Conservation (phyloP, 345 rosid genomes). For the Mallotus nudiflorus region DNA sequence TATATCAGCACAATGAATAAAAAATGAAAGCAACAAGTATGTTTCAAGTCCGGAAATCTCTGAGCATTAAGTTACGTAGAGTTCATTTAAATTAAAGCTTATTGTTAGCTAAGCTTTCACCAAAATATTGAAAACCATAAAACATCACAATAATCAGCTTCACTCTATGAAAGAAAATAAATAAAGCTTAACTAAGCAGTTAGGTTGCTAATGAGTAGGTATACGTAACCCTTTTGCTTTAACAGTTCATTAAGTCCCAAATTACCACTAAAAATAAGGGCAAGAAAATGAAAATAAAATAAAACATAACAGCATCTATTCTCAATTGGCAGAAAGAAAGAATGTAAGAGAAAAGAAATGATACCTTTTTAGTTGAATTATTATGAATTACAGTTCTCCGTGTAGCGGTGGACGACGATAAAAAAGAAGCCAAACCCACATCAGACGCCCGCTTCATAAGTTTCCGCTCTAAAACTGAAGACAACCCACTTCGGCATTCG, state of each 20-base stretch:
- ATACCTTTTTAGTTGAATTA: slow-evolving; percentile 12
- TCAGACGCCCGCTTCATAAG: slow-evolving; percentile 11
- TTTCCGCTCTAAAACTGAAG: background rate
- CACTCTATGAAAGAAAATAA: background rate
- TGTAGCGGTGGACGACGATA: slow-evolving; percentile 3
- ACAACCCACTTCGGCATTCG: slow-evolving; percentile 1
- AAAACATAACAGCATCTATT: too few relatives aligned
- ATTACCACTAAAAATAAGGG: too few relatives aligned
- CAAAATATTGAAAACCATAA: background rate
- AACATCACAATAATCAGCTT: background rate
- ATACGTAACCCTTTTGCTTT: too few relatives aligned
- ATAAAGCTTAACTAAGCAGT: background rate
- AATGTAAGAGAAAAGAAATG: background rate
- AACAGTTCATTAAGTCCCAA: too few relatives aligned
- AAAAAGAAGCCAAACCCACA: slow-evolving; percentile 20
- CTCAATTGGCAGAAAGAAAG: too few relatives aligned
- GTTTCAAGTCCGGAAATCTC: too few relatives aligned
- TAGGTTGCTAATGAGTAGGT: too few relatives aligned
- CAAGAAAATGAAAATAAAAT: too few relatives aligned
- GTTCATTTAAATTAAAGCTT: too few relatives aligned
- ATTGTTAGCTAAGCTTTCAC: background rate
- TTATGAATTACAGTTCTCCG: background rate
- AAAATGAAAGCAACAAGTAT: too few relatives aligned
- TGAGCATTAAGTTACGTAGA: too few relatives aligned
- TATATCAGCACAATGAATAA: too few relatives aligned